Conservation (phyloP, 2,329 filamentous ascomycete genomes). For the Oidium heveae region DNA sequence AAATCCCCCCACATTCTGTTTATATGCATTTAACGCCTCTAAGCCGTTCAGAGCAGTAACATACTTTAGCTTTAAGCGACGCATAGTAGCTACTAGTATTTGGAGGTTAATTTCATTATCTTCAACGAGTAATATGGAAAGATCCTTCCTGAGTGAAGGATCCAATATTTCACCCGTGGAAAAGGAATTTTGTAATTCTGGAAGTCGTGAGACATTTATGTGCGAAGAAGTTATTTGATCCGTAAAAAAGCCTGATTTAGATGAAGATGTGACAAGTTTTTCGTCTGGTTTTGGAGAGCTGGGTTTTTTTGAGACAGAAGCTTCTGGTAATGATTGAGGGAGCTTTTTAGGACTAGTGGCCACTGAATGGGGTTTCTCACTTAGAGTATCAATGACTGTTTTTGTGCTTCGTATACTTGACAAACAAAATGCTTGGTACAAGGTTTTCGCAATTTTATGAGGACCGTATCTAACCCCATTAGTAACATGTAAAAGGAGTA, state of each 20-base stretch:
- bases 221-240: too few species aligned
- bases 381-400: too few species aligned
- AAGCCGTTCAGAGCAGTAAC: conserved; percentile 20
- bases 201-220: too few species aligned
- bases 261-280: too few species aligned
- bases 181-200: not conserved
- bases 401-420: not conserved
- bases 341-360: too few species aligned
- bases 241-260: too few species aligned
- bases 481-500: conserved; percentile 1
- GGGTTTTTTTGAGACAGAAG: too few species aligned
- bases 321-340: too few species aligned
- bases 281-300: too few species aligned
- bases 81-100: conserved; percentile 13
- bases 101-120: conserved; percentile 19
- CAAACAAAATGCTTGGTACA: conserved; percentile 8
- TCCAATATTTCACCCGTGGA: too few species aligned
- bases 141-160: not conserved
- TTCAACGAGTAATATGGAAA: conserved; percentile 17
- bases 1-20: conserved; percentile 12
- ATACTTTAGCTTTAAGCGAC: conserved; percentile 13
- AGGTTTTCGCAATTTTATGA: conserved; percentile 10
- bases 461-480: conserved; percentile 8
- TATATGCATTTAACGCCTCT: conserved; percentile 19
- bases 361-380: too few species aligned